A percentile compares a stretch with the other conserved stretches of the same genome.
Conservation (phyloP, 2,329 filamentous ascomycete species). For the Microdochium bolleyi region DNA sequence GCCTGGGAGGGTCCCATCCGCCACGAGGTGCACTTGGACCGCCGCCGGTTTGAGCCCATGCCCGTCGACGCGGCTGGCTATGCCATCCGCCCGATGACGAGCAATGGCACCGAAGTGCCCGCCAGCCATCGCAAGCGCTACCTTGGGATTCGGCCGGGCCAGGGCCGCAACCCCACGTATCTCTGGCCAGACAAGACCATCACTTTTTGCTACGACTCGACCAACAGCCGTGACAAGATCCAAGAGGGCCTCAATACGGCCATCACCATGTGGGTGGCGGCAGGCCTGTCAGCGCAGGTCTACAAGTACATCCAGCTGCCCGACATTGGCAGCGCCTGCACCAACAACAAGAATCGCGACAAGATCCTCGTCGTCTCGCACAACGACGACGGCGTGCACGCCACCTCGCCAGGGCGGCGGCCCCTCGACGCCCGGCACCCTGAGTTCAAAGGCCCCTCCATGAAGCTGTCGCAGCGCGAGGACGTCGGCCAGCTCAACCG, state of each 20-base stretch:
- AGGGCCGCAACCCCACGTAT: background rate
- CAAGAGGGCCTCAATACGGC: conserved; percentile 1
- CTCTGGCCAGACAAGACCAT: conserved; percentile 10
- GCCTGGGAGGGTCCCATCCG: conserved; percentile 2
- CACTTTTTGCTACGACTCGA: conserved; percentile 8
- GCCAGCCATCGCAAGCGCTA: background rate
- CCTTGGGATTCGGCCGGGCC: background rate
- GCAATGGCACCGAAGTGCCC: background rate
- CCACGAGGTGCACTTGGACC: background rate
- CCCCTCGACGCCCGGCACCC: conserved; percentile 1
- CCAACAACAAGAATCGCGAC: conserved; percentile 2
- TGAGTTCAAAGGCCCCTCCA: background rate
- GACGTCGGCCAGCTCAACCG: conserved; percentile 2
- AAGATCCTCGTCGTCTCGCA: conserved; percentile 4
- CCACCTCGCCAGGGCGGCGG: conserved; percentile 3
- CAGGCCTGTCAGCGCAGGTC: conserved; percentile 2
- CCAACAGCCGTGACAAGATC: conserved; percentile 1
- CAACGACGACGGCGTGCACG: conserved; percentile 3
- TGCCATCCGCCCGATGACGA: background rate
- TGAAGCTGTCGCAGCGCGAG: background rate
- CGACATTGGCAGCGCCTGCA: conserved; percentile 1
- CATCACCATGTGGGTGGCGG: conserved; percentile 1
- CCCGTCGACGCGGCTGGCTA: background rate
- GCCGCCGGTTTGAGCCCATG: background rate
- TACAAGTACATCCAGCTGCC: conserved; percentile 7